Conservation (phyloP, 805 yeast species). For the Cyberlindnera maritima region DNA sequence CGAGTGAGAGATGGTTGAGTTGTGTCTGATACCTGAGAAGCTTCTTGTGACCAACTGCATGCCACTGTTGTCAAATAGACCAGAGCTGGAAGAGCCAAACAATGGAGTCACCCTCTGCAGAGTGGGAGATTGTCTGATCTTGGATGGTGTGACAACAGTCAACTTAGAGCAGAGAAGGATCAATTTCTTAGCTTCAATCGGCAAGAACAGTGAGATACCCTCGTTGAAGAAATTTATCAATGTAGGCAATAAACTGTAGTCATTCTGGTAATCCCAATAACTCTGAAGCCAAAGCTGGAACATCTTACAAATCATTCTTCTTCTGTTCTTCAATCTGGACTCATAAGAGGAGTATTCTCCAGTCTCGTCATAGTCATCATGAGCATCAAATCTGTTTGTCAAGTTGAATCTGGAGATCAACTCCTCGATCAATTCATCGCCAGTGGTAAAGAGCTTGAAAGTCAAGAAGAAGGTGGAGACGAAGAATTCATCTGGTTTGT, state of each 20-base stretch:
- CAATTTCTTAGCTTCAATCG: constrained; percentile 61
- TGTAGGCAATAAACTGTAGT: constrained; percentile 61
- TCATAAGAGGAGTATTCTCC: constrained; percentile 37
- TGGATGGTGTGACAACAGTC: constrained; percentile 52
- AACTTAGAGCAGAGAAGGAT: constrained; percentile 62
- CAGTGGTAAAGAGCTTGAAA: constrained; percentile 67
- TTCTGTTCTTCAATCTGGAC: constrained; percentile 49
- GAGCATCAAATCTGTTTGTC: constrained; percentile 32
- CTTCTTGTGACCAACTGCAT: constrained; percentile 54
- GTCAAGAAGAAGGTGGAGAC: constrained; percentile 74
- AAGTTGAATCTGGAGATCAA: constrained; percentile 65
- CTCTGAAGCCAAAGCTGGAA: constrained; percentile 87
- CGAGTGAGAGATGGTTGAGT: constrained; percentile 36
- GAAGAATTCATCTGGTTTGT: constrained; percentile 64
- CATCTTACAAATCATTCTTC: constrained; percentile 64
- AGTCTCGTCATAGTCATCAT: constrained; percentile 32
- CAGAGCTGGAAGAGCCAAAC: constrained; percentile 5
- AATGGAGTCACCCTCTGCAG: constrained; percentile 6
- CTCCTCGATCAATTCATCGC: constrained; percentile 65
- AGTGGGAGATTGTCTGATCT: constrained; percentile 29
- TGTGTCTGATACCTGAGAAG: constrained; percentile 31
- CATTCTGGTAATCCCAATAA: constrained; percentile 72
- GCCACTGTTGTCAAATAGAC: constrained; percentile 16
- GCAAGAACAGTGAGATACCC: constrained; percentile 58
- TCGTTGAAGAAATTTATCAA: constrained; percentile 78